These are phyloP conservation scores for Porphyrellus cyaneotinctus DNA, from an alignment of 768 basidiomycete genomes.

Conservation along the genomic window DNA sequence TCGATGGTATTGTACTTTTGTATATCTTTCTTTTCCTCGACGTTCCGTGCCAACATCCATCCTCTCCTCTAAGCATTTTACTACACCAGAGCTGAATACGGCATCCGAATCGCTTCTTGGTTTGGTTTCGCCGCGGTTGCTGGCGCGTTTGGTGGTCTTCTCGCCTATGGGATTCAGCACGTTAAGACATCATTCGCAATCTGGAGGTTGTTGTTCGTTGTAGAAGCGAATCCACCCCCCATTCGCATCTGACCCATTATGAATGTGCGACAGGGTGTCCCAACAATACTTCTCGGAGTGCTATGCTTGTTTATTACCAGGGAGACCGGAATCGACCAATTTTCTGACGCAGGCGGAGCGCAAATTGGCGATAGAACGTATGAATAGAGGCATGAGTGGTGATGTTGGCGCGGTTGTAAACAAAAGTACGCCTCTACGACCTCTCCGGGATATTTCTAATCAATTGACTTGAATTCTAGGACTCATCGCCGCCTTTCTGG, in stretches of 20 bases:
- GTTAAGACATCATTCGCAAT: slow-evolving; percentile 34
- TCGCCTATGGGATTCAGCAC: slow-evolving; percentile 51
- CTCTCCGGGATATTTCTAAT: neutral
- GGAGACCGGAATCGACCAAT: slow-evolving; percentile 30
- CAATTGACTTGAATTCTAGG: slow-evolving; percentile 22
- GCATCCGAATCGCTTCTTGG: slow-evolving; percentile 47
- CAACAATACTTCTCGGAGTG: slow-evolving; percentile 34
- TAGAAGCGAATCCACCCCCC: slow-evolving; percentile 17
- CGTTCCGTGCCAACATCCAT: slow-evolving; percentile 13
- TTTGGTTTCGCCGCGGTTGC: slow-evolving; percentile 55
- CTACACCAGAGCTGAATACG: slow-evolving; percentile 46
- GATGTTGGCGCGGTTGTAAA: slow-evolving; percentile 42
- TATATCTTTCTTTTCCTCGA: neutral
- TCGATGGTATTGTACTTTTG: slow-evolving; percentile 32
- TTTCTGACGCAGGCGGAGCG: slow-evolving; percentile 34
- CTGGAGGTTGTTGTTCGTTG: slow-evolving; percentile 38
- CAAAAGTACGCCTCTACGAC: slow-evolving; percentile 25
- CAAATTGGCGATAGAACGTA: slow-evolving; percentile 31
- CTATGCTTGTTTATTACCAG: slow-evolving; percentile 29
- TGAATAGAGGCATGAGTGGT: slow-evolving; percentile 40
- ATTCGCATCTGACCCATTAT: neutral
- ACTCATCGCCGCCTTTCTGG: slow-evolving; percentile 41
- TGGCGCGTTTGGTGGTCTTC: slow-evolving; percentile 52
- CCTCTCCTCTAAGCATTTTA: slow-evolving; percentile 36
- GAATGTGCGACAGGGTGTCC: slow-evolving; percentile 48